A percentile compares a stretch with the other conserved stretches of the same genome.
Evolutionary conservation across 345 rosid species (phyloP).

Genomic region (Punica granatum): DNA sequence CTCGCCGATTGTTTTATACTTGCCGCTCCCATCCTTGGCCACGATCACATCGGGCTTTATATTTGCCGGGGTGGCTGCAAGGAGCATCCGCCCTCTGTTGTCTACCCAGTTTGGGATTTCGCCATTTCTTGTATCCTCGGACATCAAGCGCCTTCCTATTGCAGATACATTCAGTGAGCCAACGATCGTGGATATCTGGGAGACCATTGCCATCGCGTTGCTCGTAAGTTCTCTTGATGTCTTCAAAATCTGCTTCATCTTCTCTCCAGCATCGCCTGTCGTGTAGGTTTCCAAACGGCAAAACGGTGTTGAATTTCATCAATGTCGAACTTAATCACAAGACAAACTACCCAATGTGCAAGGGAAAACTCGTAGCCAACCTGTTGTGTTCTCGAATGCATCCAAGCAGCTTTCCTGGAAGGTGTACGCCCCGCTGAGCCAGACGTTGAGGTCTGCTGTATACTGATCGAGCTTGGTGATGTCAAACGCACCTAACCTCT

Average conservation of each 20-base stretch:
- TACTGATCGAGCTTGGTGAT: conserved; percentile 19
- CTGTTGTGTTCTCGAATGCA: conserved; percentile 48
- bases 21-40: conserved; percentile 69
- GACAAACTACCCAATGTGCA: background rate
- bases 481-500: conserved; percentile 31
- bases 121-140: conserved; percentile 8
- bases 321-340: background rate
- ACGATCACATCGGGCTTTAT: conserved; percentile 45
- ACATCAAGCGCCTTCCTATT: conserved; percentile 27
- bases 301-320: background rate
- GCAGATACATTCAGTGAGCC: conserved; percentile 21
- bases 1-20: conserved; percentile 45
- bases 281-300: conserved; percentile 12
- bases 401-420: conserved; percentile 72
- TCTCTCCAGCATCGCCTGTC: conserved; percentile 26
- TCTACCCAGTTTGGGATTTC: conserved; percentile 43
- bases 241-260: conserved; percentile 36
- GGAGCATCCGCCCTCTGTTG: conserved; percentile 26
- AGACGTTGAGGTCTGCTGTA: conserved; percentile 44
- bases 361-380: background rate
- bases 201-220: conserved; percentile 69
- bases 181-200: conserved; percentile 27
- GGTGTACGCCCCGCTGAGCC: conserved; percentile 74
- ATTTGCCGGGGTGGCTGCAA: conserved; percentile 13
- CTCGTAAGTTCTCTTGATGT: conserved; percentile 43